phyloP scores from a whole-genome alignment of 371 early-diverging fungal genomes.

The Furculomyces boomerangus region DNA sequence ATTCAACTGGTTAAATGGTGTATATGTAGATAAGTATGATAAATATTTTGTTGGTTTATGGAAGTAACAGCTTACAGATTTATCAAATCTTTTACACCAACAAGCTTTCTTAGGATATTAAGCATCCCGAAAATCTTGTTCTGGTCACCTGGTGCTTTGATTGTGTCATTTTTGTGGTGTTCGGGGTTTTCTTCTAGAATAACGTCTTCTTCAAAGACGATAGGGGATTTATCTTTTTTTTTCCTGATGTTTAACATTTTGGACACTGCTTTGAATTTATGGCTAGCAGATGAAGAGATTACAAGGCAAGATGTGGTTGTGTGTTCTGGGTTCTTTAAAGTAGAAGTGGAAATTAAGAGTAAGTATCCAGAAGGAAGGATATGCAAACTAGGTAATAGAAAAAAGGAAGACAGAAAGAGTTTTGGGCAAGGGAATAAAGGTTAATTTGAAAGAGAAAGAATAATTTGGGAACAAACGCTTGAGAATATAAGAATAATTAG shows the following conservation, averaged over 20 bases:
- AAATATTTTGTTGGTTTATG: not conserved
- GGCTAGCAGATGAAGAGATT: no score
- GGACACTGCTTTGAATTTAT: not conserved
- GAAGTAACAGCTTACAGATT: conserved; percentile 25
- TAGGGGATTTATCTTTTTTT: not conserved
- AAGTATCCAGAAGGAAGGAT: no score
- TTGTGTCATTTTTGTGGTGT: not conserved
- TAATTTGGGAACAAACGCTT: no score
- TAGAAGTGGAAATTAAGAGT: no score
- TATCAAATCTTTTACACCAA: conserved; percentile 38
- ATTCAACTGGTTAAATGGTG: not conserved
- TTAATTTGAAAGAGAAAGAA: no score
- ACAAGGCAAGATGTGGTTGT: no score
- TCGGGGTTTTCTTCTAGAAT: not conserved
- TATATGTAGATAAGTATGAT: not conserved
- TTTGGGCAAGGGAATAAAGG: no score
- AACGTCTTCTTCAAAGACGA: not conserved
- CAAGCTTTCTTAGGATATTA: conserved; percentile 32
- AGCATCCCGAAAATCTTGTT: conserved; percentile 26
- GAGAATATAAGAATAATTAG: no score
- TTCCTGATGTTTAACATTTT: not conserved
- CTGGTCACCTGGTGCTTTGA: conserved; percentile 10
- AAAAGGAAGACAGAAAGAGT: no score
- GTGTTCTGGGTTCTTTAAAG: no score
- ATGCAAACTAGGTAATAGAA: no score